Conservation (phyloP, 106 monocot genomes). For the Dendrobium officinale region DNA sequence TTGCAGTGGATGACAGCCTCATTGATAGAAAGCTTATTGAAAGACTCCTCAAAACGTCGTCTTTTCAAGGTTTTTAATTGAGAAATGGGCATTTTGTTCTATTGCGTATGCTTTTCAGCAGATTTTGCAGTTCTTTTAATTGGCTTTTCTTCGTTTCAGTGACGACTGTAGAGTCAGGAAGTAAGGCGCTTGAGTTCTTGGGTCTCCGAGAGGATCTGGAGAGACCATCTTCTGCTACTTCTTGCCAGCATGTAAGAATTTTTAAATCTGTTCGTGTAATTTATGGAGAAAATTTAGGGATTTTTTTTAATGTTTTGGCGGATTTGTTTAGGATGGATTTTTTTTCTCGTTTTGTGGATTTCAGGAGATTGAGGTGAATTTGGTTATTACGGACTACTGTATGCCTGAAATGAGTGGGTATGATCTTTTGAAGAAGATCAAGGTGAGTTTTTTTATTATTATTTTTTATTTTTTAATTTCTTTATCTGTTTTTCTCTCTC, state of each 20-base stretch:
- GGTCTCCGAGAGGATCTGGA: conserved; percentile 8
- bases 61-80: conserved; percentile 54
- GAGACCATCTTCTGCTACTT: neutral
- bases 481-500: neutral
- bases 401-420: conserved; percentile 98
- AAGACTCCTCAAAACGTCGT: conserved; percentile 76
- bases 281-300: neutral
- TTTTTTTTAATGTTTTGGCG: neutral
- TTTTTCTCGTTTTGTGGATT: neutral
- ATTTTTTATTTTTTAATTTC: too few relatives aligned
- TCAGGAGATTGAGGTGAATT: conserved; percentile 46
- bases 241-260: conserved; percentile 11
- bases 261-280: neutral
- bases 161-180: conserved; percentile 25
- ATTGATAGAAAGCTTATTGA: conserved; percentile 86
- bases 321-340: neutral
- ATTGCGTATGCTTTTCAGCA: neutral
- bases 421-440: conserved; percentile 85
- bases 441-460: conserved; percentile 40
- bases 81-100: neutral
- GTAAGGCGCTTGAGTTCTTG: conserved; percentile 27
- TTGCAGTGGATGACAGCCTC: conserved; percentile 88
- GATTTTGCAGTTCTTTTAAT: neutral
- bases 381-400: conserved; percentile 86
- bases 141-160: neutral